Percentiles rank a stretch among this genome's conserved stretches.
Evolutionary conservation across 306 rosid genomes (phyloP).

Genomic region (Trifolium repens): DNA sequence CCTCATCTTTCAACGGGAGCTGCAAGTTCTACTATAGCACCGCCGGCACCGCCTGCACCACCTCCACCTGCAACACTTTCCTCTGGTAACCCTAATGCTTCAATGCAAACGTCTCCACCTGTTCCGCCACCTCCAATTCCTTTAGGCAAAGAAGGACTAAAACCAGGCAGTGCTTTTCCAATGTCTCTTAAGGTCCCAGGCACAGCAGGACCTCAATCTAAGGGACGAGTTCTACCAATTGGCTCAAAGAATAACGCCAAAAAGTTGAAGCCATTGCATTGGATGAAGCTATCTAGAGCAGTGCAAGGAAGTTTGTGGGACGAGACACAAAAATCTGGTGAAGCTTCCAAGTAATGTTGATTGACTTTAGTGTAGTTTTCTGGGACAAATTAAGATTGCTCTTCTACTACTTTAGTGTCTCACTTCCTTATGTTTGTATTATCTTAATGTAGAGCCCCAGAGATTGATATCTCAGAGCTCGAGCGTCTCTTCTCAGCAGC

Average conservation of each 20-base stretch:
- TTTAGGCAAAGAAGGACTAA: conserved; percentile 50
- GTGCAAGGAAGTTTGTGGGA: conserved; percentile 95
- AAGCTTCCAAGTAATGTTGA: conserved; percentile 72
- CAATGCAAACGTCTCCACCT: conserved; percentile 40
- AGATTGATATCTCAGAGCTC: conserved; percentile 94
- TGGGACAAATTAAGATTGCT: conserved; percentile 28
- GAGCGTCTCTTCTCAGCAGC: conserved; percentile 87
- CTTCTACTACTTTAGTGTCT: conserved; percentile 37
- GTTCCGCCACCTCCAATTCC: conserved; percentile 77
- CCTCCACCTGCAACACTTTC: conserved; percentile 44
- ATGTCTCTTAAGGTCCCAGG: conserved; percentile 36
- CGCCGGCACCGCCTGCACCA: conserved; percentile 49
- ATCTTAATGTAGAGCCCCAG: conserved; percentile 73
- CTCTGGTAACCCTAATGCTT: conserved; percentile 39
- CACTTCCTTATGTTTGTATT: conserved; percentile 34
- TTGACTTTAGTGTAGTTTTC: conserved; percentile 36
- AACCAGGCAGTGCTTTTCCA: conserved; percentile 38
- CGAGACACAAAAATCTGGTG: conserved; percentile 81
- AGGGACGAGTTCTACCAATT: conserved; percentile 56
- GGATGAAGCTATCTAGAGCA: conserved; percentile 88
- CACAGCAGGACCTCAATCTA: conserved; percentile 47
- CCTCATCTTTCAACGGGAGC: conserved; percentile 46
- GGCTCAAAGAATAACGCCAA: conserved; percentile 58
- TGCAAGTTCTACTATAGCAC: conserved; percentile 31
- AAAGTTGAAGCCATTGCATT: conserved; percentile 91